A percentile compares a stretch with the other conserved stretches of the same genome.
phyloP scores from a whole-genome alignment of 768 basidiomycete species.

The Cystofilobasidium ferigula region DNA sequence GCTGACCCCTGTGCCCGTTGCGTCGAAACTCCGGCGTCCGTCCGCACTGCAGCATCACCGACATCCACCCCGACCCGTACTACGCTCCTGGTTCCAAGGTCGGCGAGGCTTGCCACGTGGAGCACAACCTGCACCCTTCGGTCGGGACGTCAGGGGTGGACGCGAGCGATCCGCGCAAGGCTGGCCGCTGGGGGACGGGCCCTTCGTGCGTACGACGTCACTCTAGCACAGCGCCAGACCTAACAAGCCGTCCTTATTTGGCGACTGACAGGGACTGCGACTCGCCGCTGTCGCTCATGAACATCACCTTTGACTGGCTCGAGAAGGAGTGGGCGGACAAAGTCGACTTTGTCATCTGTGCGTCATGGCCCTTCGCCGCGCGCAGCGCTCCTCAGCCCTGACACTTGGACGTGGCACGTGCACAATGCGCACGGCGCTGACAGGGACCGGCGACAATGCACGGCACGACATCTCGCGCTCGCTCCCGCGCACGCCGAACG shows the following conservation, averaged over 20 bases:
- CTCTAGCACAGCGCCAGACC: background rate
- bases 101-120: conserved; percentile 58
- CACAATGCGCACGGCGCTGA: background rate
- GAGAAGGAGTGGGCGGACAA: conserved; percentile 68
- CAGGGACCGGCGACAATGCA: conserved; percentile 42
- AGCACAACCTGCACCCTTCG: background rate
- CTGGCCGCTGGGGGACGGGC: conserved; percentile 58
- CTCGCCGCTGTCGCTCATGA: conserved; percentile 64
- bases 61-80: conserved; percentile 69
- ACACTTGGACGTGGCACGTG: too few relatives aligned
- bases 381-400: conserved; percentile 37
- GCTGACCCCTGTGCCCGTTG: too few relatives aligned
- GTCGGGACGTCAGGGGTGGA: conserved; percentile 30
- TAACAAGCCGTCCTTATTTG: background rate
- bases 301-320: conserved; percentile 69
- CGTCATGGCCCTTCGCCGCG: conserved; percentile 3
- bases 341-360: conserved; percentile 78
- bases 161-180: conserved; percentile 42
- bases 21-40: too few relatives aligned
- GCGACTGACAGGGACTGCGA: conserved; percentile 55
- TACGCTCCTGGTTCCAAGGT: conserved; percentile 49
- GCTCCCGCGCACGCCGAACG: conserved; percentile 64
- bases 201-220: conserved; percentile 47
- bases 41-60: conserved; percentile 52
- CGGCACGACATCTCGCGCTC: conserved; percentile 74